Evolutionary conservation across 1,284 basidiomycete genomes (phyloP).

Genomic region (Rhodotorula sp.): DNA sequence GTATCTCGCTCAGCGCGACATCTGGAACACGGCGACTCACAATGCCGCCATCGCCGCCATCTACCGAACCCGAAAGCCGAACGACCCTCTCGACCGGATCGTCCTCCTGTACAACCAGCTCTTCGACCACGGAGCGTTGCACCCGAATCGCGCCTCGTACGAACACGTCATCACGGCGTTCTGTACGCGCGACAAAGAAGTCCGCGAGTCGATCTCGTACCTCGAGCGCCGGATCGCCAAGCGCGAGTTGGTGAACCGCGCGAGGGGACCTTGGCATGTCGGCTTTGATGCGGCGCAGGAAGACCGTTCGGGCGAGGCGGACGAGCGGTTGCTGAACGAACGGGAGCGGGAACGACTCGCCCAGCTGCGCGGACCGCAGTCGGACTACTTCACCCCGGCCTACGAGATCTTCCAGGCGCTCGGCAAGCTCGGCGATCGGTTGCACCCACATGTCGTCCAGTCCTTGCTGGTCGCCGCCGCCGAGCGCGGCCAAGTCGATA

Average conservation of each 20-base stretch:
- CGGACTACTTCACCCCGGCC: slow-evolving; percentile 70
- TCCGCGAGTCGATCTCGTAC: slow-evolving; percentile 55
- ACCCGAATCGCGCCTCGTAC: slow-evolving; percentile 70
- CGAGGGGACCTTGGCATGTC: slow-evolving; percentile 36
- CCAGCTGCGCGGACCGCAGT: slow-evolving; percentile 53
- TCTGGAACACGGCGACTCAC: slow-evolving; percentile 54
- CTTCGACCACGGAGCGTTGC: slow-evolving; percentile 59
- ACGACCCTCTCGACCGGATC: slow-evolving; percentile 62
- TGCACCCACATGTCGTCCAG: slow-evolving; percentile 49
- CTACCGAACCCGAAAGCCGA: slow-evolving; percentile 54
- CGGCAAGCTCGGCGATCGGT: slow-evolving; percentile 50
- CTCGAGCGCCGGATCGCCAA: slow-evolving; percentile 54
- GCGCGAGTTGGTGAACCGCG: slow-evolving; percentile 18
- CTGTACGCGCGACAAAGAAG: slow-evolving; percentile 69
- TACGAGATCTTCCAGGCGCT: slow-evolving; percentile 68
- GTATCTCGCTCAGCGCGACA: slow-evolving; percentile 25
- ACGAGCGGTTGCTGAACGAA: slow-evolving; percentile 4
- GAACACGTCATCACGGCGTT: slow-evolving; percentile 66
- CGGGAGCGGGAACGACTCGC: slow-evolving; percentile 33
- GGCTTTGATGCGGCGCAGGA: background rate
- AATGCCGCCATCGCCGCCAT: slow-evolving; percentile 66
- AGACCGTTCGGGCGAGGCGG: slow-evolving; percentile 12
- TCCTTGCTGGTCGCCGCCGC: slow-evolving; percentile 66
- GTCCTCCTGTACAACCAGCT: slow-evolving; percentile 74
- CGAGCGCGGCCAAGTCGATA: slow-evolving; percentile 59